Base-by-base conservation (phyloP, 2,329 filamentous ascomycete genomes). In the Passalora sequoiae region DNA sequence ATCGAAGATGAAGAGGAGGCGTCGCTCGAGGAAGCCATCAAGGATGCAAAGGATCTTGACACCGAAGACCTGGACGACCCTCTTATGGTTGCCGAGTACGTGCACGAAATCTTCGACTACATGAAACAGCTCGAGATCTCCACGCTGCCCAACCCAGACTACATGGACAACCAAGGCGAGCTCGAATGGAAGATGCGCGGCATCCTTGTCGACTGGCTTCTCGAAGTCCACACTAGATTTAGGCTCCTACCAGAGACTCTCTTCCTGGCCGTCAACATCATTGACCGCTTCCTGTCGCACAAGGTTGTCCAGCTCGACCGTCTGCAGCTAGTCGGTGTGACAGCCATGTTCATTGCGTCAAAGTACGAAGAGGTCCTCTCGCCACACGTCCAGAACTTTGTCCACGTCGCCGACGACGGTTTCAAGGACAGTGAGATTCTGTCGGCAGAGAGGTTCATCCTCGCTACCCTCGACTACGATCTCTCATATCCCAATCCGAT, bases 331-430 rank as follows among this genome's bases (percentile, higher is more conserved):
- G 92, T 98, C 46, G 92, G 92, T 61, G 89, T 97, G 60, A 95
- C 92, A 17, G 92, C 91, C 67, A 97, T 98, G 92, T 97, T 97
- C 73, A 95, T 97, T 62, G 92, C 92, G 9, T 94, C 91, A 62
- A 98, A 98, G 73, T 98, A 97, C 65, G 91, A 98, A 69, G 92
- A 98, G 66, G 89, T 98, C 38, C 78, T 98, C 38, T 97, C 92
- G 8, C 92, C 92, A 33, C 91, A 97, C 58, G 89, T 98, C 28
- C 84, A 86, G 66, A 96, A 96, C 76, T 98, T 98, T 75, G 86
- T 86, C 59, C 88, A 94, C 60, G 89, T 98, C 58, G 89, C 92
- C 61, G 92, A 98, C 61, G 89, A 97, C 67, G 92, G 91, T 44
- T 98, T 97, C 69, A 86, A 82, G 4, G 91, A 96, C 66, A 81